Conservation (phyloP, 2,329 filamentous ascomycete genomes). For the Aspergillus jensenii region DNA sequence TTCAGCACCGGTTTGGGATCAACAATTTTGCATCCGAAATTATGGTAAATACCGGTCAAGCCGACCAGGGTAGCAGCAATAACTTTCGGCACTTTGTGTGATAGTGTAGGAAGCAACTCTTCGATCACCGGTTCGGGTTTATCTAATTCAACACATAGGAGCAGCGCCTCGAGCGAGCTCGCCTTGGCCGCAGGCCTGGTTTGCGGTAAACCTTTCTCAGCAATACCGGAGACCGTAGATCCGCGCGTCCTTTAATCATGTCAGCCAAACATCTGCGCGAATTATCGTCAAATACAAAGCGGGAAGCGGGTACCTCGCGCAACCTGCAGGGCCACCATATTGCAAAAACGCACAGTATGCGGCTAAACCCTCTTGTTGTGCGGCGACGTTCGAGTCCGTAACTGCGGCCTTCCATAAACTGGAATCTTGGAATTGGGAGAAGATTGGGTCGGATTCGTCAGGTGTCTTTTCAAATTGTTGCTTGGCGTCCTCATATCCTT, state of each 20-base stretch:
- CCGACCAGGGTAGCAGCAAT: slow-evolving; percentile 73
- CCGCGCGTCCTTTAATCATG: slow-evolving; percentile 62
- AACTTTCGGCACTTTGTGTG: slow-evolving; percentile 89
- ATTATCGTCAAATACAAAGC: not conserved
- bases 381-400: slow-evolving; percentile 92
- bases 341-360: slow-evolving; percentile 91
- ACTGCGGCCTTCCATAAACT: slow-evolving; percentile 89
- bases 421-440: slow-evolving; percentile 84
- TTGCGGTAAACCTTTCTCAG: slow-evolving; percentile 87
- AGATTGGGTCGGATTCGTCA: slow-evolving; percentile 80
- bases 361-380: slow-evolving; percentile 87
- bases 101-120: slow-evolving; percentile 78
- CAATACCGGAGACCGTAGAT: slow-evolving; percentile 72
- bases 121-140: slow-evolving; percentile 82
- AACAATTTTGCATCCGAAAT: slow-evolving; percentile 89
- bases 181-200: slow-evolving; percentile 87
- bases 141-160: slow-evolving; percentile 89
- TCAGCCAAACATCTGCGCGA: not conserved
- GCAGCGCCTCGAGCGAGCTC: slow-evolving; percentile 78
- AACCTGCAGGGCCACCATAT: slow-evolving; percentile 78
- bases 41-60: slow-evolving; percentile 82
- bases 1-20: slow-evolving; percentile 93
- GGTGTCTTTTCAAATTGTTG: slow-evolving; percentile 83
- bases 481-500: slow-evolving; percentile 87
- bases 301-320: slow-evolving; percentile 57